phyloP scores from a whole-genome alignment of 768 basidiomycete genomes.

The Gymnopilus junonius region DNA sequence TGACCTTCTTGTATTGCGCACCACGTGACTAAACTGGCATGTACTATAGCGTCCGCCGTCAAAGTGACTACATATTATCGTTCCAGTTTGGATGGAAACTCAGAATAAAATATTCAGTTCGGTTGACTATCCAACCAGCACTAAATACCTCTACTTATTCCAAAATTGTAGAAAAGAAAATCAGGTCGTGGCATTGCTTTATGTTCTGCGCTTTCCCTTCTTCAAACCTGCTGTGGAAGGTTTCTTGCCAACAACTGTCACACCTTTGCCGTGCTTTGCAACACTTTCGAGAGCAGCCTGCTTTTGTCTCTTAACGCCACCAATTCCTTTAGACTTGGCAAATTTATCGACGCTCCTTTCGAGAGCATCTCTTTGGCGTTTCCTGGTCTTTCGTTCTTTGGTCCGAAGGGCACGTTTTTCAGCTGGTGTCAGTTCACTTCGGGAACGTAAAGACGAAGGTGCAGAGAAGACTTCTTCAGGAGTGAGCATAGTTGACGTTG shows the following conservation, averaged over 20 bases:
- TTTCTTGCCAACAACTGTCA: slow-evolving; percentile 85
- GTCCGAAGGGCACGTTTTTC: slow-evolving; percentile 78
- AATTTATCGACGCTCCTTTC: slow-evolving; percentile 69
- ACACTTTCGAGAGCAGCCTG: slow-evolving; percentile 80
- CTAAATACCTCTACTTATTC: background rate
- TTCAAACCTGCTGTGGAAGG: slow-evolving; percentile 35
- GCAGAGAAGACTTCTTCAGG: slow-evolving; percentile 91
- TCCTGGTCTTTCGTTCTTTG: slow-evolving; percentile 72
- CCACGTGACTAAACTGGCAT: slow-evolving; percentile 7
- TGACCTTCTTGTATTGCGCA: background rate
- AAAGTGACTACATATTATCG: no score
- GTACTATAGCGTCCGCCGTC: no score
- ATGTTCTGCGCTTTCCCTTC: slow-evolving; percentile 38
- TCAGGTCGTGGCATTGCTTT: background rate
- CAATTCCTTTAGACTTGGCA: slow-evolving; percentile 54
- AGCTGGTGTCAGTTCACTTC: slow-evolving; percentile 81
- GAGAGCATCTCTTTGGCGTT: slow-evolving; percentile 67
- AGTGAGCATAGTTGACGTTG: slow-evolving; percentile 80
- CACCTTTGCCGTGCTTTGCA: slow-evolving; percentile 83
- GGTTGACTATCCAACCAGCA: background rate
- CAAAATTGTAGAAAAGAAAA: no score
- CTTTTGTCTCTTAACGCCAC: slow-evolving; percentile 79
- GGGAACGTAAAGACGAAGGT: slow-evolving; percentile 57
- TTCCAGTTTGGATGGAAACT: no score
- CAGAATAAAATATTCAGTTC: background rate